A percentile compares a stretch with the other conserved stretches of the same genome.
These are phyloP conservation scores for Nadsonia starkeyi-henricii DNA, from an alignment of 1,139 yeast genomes.

Conservation along the genomic window DNA sequence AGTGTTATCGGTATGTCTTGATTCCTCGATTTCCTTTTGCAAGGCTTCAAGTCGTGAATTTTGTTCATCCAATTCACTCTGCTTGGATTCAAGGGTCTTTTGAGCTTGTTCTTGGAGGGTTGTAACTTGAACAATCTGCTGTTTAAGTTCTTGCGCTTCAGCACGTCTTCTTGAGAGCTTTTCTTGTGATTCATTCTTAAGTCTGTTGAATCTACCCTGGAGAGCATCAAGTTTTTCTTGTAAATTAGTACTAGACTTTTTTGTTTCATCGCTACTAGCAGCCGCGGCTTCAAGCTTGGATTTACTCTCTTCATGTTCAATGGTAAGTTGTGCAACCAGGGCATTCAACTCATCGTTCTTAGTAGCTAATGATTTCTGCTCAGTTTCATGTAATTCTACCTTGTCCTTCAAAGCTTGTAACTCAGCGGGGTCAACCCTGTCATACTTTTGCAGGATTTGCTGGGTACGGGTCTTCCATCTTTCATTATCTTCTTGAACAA, in stretches of 20 bases:
- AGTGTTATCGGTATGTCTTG: conserved; percentile 7
- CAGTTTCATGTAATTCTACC: conserved; percentile 19
- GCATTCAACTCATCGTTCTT: conserved; percentile 18
- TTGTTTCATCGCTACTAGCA: background rate
- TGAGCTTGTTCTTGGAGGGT: conserved; percentile 8
- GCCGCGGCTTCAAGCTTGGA: conserved; percentile 3
- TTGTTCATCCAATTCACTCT: conserved; percentile 14
- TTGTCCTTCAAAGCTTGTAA: conserved; percentile 23
- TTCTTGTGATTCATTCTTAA: conserved; percentile 19
- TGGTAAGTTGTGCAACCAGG: conserved; percentile 10
- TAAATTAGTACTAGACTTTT: conserved; percentile 1
- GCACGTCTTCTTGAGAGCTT: conserved; percentile 18
- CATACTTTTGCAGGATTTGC: conserved; percentile 34
- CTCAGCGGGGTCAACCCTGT: conserved; percentile 35
- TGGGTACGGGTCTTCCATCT: conserved; percentile 42
- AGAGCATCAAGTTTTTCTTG: conserved; percentile 4
- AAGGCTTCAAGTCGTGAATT: conserved; percentile 11
- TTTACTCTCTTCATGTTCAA: conserved; percentile 1
- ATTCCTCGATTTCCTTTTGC: conserved; percentile 13
- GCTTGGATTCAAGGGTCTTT: conserved; percentile 9
- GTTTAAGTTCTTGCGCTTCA: conserved; percentile 13
- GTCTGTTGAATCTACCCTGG: conserved; percentile 12
- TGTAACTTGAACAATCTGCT: conserved; percentile 9
- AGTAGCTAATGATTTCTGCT: conserved; percentile 21
- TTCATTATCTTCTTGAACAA: conserved; percentile 31